Percentiles rank a stretch among this genome's conserved stretches.
phyloP scores from a whole-genome alignment of 305 asterid genomes.

The Nicotiana rustica region DNA sequence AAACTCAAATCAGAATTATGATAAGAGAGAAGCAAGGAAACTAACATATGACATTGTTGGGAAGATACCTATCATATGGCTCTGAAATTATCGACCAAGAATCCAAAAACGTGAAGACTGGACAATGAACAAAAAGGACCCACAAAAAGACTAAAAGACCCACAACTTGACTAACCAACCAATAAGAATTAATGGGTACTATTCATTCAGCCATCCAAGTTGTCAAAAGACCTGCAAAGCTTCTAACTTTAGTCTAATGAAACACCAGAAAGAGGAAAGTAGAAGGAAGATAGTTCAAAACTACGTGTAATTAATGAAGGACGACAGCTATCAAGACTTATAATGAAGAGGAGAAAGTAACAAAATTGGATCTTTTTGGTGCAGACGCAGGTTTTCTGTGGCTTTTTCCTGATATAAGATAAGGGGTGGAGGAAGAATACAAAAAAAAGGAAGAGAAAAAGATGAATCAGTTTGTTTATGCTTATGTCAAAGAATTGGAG shows the following conservation, averaged over 20 bases:
- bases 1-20: neutral
- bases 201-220: conserved; percentile 26
- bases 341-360: neutral
- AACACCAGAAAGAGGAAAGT: conserved; percentile 21
- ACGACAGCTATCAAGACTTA: neutral
- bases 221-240: neutral
- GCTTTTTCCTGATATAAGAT: conserved; percentile 25
- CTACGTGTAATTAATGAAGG: neutral
- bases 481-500: conserved; percentile 60
- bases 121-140: conserved; percentile 22
- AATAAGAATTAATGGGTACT: conserved; percentile 20
- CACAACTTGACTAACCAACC: conserved; percentile 28
- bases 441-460: conserved; percentile 24
- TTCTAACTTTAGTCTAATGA: neutral
- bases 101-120: conserved; percentile 29
- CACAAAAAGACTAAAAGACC: conserved; percentile 10
- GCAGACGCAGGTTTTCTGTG: conserved; percentile 30
- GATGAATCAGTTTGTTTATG: conserved; percentile 47
- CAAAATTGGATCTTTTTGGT: neutral
- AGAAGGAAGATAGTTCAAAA: neutral
- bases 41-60: neutral
- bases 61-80: neutral
- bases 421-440: neutral
- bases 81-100: conserved; percentile 39
- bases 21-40: conserved; percentile 8